Base-by-base conservation (phyloP, 2,329 filamentous ascomycete species). In the Colletotrichum lentis region DNA sequence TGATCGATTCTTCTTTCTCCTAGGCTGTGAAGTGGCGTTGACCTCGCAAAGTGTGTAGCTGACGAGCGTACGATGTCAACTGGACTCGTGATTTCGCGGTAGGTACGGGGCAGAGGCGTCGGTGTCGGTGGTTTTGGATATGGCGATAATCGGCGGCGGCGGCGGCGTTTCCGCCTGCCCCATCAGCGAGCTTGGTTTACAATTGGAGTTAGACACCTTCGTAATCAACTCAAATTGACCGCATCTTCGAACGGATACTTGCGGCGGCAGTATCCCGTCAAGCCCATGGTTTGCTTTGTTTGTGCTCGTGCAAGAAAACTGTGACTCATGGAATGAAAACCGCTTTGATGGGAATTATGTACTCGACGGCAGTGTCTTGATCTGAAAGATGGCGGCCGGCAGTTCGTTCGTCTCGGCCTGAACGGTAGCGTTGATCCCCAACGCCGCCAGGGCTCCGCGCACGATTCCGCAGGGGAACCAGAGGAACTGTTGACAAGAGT, bases 401-500 rank as follows among this genome's bases (percentile, higher is more conserved):
- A 99, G 83, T 77, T 97, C 95, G 64, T 85, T 91, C 62, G 91
- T 92, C 80, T 97, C 96, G 5, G 94, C 96, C 73, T 97, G 92
- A 1, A 99, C 95, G 1, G 91, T 96, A 11, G 94, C 94, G 73
- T 90, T 90, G 73, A 98, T 94, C 6, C 95, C 96, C 82, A 99
- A 84, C 58, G 91, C 94, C n/a, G 94, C 91, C 57, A 99, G 82
- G n/a, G 93, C 94, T 37, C 96, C 96, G 66, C 95, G 87, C 69
- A 99, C 92, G 56, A 99, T 86, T 54, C 96, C 96, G 73, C 94
- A 97, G 8, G 96, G 96, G 75, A 98, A 97, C 87, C 93, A 97
- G 16, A 99, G 84, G 78, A 96, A 97, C 91, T 96, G 69, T 63
- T 3, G 16, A 10, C 22, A 18, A 37, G 41, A 7, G 12, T 11